Evolutionary conservation across 192 early-diverging fungal species (phyloP).

Genomic region (Coemansia sp.): DNA sequence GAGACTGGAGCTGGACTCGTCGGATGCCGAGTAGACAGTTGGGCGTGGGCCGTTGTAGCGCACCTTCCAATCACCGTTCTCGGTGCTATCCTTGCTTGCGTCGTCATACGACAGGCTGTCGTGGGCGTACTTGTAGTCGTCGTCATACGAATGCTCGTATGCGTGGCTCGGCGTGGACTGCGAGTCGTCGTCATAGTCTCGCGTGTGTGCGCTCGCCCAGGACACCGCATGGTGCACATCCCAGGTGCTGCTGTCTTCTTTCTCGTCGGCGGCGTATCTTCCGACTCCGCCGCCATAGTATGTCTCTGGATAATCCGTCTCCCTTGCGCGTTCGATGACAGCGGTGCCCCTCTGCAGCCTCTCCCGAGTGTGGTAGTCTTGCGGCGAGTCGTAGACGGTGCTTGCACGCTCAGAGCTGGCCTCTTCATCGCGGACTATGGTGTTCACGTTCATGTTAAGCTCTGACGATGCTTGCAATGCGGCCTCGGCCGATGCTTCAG

Average conservation of each 20-base stretch:
- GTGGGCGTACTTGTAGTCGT: conserved; percentile 4
- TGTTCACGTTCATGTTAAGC: conserved; percentile 25
- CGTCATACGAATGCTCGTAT: conserved; percentile 14
- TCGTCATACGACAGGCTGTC: conserved; percentile 9
- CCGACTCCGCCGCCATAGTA: conserved; percentile 3
- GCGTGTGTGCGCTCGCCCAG: conserved; percentile 11
- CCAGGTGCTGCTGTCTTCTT: conserved; percentile 14
- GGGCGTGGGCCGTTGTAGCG: conserved; percentile 29
- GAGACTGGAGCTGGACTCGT: conserved; percentile 15
- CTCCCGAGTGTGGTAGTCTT: conserved; percentile 12
- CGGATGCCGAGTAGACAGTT: conserved; percentile 25
- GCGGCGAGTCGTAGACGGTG: conserved; percentile 2
- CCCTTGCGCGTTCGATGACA: background rate
- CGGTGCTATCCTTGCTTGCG: conserved; percentile 8
- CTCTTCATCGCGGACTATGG: conserved; percentile 37
- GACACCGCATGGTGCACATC: conserved; percentile 16
- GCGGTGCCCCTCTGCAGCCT: background rate
- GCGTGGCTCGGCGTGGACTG: conserved; percentile 20
- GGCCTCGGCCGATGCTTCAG: conserved; percentile 44
- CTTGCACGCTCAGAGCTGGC: conserved; percentile 12
- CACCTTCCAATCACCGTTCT: conserved; percentile 24
- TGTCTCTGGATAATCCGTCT: background rate
- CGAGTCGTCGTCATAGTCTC: conserved; percentile 8
- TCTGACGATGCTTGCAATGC: conserved; percentile 40
- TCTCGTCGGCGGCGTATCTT: conserved; percentile 3